Base-by-base conservation (phyloP, 768 basidiomycete species). In the Tulasnella sp. region DNA sequence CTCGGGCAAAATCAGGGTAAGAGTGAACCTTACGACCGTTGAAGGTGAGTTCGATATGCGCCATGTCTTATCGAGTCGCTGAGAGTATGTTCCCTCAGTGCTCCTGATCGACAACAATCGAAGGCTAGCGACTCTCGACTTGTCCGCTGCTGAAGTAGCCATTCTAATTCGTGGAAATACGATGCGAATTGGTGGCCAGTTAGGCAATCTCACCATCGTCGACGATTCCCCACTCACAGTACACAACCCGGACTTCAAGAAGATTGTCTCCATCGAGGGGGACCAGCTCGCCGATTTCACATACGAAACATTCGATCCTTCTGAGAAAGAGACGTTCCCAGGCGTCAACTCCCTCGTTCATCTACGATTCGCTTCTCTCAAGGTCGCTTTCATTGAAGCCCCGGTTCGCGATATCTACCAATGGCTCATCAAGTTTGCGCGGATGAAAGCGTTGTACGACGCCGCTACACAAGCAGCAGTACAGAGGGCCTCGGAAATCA, bases 391-490 rank as follows among this genome's bases (percentile, higher is more conserved):
- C 83, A 86, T 97, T 72, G 93, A 97, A 81, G 86, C 90, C 73
- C 94, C 96, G n/a, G 85, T 99, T n/a, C 94, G 91, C 71, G 90
- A 91, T 79, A 89, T 99, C 38, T 94, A 92, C 81, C 81, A 89
- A 29, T 99, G 96, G 83, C 82, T 94, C 45, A 85, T 89, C 77
- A 93, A 94, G 81, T 89, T 99, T 45, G 93, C 95, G 5, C 91
- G 90, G 78, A 89, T 99, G 80, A 99, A 99, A 84, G 92, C 92
- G 1, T 82, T 99, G 14, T 99, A 99, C 79, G 97, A 99, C 83
- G 90, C 96, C 25, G 96, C 97, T 14, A 93, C 94, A 1, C 90
- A 93, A 81, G 97, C 89, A 29, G 97, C 97, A 49, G 95, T 93
- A 34, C 94, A 98, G 82, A 87, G 88, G 69, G 97, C 96, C 5